phyloP scores from a whole-genome alignment of 2,329 filamentous ascomycete species.

The Hymenoscyphus fraxineus region DNA sequence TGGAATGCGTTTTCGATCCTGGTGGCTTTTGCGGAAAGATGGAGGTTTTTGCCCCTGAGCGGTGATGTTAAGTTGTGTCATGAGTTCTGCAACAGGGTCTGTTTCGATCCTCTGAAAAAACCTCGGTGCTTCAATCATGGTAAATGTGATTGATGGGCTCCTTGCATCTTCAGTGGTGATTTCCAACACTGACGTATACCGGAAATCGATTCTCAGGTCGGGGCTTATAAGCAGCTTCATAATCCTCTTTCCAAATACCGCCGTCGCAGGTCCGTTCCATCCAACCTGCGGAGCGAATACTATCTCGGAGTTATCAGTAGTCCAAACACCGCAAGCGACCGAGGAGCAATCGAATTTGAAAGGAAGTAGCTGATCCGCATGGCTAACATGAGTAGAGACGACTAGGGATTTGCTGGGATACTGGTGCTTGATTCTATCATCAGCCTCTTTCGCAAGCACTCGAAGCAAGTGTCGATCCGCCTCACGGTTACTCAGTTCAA shows the following conservation, averaged over 20 bases:
- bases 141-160: conserved; percentile 44
- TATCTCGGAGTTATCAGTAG: conserved; percentile 37
- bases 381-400: neutral
- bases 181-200: conserved; percentile 34
- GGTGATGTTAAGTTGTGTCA: conserved; percentile 12
- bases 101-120: conserved; percentile 40
- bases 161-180: conserved; percentile 42
- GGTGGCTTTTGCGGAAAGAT: conserved; percentile 6
- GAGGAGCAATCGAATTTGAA: conserved; percentile 34
- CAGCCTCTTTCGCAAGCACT: conserved; percentile 25
- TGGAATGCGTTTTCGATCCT: conserved; percentile 31
- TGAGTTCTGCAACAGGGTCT: conserved; percentile 8
- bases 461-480: conserved; percentile 24
- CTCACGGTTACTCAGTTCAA: conserved; percentile 23
- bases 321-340: conserved; percentile 43
- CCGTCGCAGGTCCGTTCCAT: conserved; percentile 39
- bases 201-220: conserved; percentile 43
- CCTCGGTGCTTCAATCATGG: conserved; percentile 49
- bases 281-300: conserved; percentile 41
- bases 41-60: conserved; percentile 5
- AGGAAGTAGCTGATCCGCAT: conserved; percentile 18
- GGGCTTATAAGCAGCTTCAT: conserved; percentile 40
- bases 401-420: neutral
- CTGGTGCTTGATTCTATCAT: conserved; percentile 15
- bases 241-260: conserved; percentile 37